Base-by-base conservation (phyloP, 2,329 filamentous ascomycete species). In the Talaromyces amestolkiae region DNA sequence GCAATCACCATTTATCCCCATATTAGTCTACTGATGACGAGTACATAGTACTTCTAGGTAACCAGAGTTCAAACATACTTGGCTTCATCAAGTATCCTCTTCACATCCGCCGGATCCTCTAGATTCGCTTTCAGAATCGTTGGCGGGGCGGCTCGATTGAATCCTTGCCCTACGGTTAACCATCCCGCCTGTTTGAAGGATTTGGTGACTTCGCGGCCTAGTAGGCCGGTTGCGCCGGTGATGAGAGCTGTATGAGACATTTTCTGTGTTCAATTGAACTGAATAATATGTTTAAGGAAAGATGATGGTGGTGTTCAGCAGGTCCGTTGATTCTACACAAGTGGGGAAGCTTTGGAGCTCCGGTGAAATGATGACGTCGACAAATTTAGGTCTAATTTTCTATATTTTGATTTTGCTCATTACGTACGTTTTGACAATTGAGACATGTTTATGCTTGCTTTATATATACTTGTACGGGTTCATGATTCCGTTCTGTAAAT, bases 401-500 rank as follows among this genome's bases (percentile, higher is more conserved):
- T 37, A 35, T 54, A 6, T 54, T 54, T 51, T 39, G 5, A 22
- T 22, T 22, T 56, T 22, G 27, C 33, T 56, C 35, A 7, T n/a
- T n/a, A 37, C 22, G 17, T 33, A 45, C 58, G 5, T n/a, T 59
- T 43, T 27, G 19, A 19, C 27, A 31, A 1, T 15, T 10, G 1
- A 37, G 33, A 1, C 11, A 22, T 19, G 17, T 37, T 22, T 39
- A 53, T 17, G 11, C 19, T 56, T 4, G 31, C 53, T 15, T 58
- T 75, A 80, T 58, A 98, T 90, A 78, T 97, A 98, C 81, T 98
- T 98, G 84, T 98, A 98, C 0, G 94, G 94, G 80, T 97, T 98
- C 92, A 98, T 96, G 79, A 98, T 98, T 58, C 93, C 93, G 71
- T 97, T 97, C 92, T 96, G 71, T 37, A 65, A 7, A 53, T 19